Conservation (phyloP, 768 basidiomycete species). For the Hydnum rufescens region DNA sequence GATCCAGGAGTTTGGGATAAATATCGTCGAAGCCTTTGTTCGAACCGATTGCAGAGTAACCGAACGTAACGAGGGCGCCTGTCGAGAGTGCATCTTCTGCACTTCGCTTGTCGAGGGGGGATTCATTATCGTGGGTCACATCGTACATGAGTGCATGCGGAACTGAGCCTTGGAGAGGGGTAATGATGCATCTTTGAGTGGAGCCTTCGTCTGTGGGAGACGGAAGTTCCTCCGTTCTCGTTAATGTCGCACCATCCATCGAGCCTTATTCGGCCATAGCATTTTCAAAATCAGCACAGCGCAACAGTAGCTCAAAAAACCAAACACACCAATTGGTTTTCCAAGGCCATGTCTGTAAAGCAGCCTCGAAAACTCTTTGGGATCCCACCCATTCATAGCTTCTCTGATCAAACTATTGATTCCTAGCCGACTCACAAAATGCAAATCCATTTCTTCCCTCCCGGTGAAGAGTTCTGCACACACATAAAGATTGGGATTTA, state of each 20-base stretch:
- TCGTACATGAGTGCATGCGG: constrained; percentile 94
- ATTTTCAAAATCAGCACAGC: neutral
- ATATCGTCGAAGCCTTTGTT: constrained; percentile 96
- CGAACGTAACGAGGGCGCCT: constrained; percentile 82
- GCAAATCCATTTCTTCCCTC: constrained; percentile 75
- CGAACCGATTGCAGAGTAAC: constrained; percentile 70
- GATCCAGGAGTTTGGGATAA: constrained; percentile 81
- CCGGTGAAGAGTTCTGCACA: constrained; percentile 97
- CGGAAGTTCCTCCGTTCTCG: constrained; percentile 51
- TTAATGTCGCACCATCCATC: constrained; percentile 80
- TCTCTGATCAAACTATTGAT: constrained; percentile 89
- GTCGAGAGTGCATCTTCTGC: constrained; percentile 93
- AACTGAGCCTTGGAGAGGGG: constrained; percentile 60
- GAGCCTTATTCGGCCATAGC: constrained; percentile 33
- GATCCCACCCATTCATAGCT: constrained; percentile 77
- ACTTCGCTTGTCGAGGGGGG: constrained; percentile 70
- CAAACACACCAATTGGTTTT: constrained; percentile 64
- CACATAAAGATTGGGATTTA: constrained; percentile 85
- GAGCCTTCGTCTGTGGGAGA: constrained; percentile 74
- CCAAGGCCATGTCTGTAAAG: constrained; percentile 80
- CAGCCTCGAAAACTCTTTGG: constrained; percentile 77
- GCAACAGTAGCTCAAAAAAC: constrained; percentile 1
- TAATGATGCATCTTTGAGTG: constrained; percentile 49
- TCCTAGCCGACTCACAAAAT: constrained; percentile 81
- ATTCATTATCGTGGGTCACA: constrained; percentile 94